Evolutionary conservation across 805 yeast genomes (phyloP), one percentile per base, ranked within the genome.

Genomic region (Starmerella floricola): DNA sequence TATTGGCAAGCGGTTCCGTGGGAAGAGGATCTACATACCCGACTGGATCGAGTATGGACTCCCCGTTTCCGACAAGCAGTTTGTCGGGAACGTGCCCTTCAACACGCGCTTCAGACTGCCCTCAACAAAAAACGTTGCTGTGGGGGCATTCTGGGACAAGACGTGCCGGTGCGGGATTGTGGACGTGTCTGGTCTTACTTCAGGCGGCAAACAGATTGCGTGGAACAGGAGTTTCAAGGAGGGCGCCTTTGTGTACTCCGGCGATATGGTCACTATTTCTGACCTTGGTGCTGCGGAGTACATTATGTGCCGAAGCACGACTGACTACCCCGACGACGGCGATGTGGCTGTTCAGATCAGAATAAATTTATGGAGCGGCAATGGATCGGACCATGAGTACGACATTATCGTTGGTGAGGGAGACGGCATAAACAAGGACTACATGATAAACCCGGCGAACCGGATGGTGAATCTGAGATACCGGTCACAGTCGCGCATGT

Each of bases 11-110:
- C 12, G 20, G 19, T 29, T 37, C 24, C 12, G 8, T 8, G 40
- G 37, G 5, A 37, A 37, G 17, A 31, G 15, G 8, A 19, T 38
- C 29, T 38, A 31, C 41, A 31, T 38, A 4, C 41, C 41, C 5
- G 13, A 11, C 4, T 3, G 15, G 8, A 23, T 38, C 3, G 30
- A 21, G 21, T 38, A 38, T 20, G 41, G 41, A 4, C 29, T 38
- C 15, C 41, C 41, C 19, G 8, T 38, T 17, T 31, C 36, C 6
- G 41, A 38, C 8, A 31, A 31, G 20, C 41, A 38, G 15, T 10
- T 38, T 18, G 13, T 38, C 10, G 41, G 41, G 4, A 31, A 23
- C 26, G 31, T 38, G 4, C 41, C 41, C 15, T 31, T 8, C 13
- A 8, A 16, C 8, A 38, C 41, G 8, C 21, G 21, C 26, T 10